phyloP scores from a whole-genome alignment of 352 stramenopile genomes.

The Phytophthora europaea region DNA sequence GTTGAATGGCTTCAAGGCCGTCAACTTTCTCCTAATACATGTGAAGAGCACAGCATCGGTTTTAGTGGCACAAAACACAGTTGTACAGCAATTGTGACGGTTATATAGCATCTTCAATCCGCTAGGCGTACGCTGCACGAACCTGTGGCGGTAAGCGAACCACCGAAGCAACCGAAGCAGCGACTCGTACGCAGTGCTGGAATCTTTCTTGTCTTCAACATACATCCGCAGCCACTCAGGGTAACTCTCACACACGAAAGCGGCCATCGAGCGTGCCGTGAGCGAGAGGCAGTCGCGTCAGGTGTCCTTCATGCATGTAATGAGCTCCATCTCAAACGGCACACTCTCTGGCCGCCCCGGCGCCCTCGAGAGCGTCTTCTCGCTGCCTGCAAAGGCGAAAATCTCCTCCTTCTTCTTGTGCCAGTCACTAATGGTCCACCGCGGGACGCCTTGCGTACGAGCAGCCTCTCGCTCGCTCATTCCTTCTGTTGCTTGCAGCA shows the following conservation, averaged over 20 bases:
- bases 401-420: neutral
- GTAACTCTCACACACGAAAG: conserved; percentile 11
- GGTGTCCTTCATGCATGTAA: conserved; percentile 8
- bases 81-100: too few species aligned
- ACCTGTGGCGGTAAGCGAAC: conserved; percentile 8
- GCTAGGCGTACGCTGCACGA: conserved; percentile 4
- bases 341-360: neutral
- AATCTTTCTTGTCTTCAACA: conserved; percentile 1
- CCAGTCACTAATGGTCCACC: neutral
- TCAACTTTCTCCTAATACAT: neutral
- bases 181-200: conserved; percentile 8
- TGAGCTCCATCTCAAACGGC: conserved; percentile 3
- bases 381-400: conserved; percentile 2
- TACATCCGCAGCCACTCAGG: conserved; percentile 3
- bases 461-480: conserved; percentile 5
- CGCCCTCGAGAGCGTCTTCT: conserved; percentile 3
- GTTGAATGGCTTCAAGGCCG: too few species aligned
- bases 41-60: neutral
- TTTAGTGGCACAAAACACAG: neutral
- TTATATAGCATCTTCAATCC: conserved; percentile 2
- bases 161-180: conserved; percentile 2
- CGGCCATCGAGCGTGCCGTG: neutral
- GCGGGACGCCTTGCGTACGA: neutral
- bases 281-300: neutral
- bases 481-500: neutral